Evolutionary conservation across 352 stramenopile species (phyloP), one percentile per base, ranked within the genome.

Genomic region (Phytophthora cajani): DNA sequence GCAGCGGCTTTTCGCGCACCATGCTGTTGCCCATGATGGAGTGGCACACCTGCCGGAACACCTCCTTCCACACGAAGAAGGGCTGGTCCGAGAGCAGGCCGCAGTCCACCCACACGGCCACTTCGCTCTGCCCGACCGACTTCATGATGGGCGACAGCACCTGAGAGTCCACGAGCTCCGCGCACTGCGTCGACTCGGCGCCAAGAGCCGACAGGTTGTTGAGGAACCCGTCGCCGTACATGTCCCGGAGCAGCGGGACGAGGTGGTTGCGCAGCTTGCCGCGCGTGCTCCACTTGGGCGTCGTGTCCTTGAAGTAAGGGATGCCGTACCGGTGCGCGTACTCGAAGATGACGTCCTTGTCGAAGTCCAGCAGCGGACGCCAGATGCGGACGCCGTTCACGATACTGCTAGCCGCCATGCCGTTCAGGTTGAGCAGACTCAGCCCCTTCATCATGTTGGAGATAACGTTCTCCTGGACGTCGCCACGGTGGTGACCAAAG

Each of bases 391-490:
- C 86, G 14, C 79, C 79, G 70, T 94, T 92, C 30, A 93, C 83
- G 56, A 91, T 62, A 49, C 85, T 91, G 10, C 77, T 82, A 14
- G 89, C 89, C 58, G 82, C 95, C 97, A 98, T 98, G 64, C 97
- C 97, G 58, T 96, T 98, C 36, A 99, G 78, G 49, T 98, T 92
- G 3, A 99, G 79, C 16, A 98, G 82, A 62, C 90, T 94, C 69
- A 89, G 82, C 2, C 96, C 96, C 62, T 98, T 98, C 84, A 99
- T 97, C 61, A 98, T 95, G 78, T 99, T 99, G 25, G 94, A 99
- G 53, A 99, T 93, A 17, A 99, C 94, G 78, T 99, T 99, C 80
- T 99, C 97, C 72, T 98, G 84, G n/a, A 99, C 90, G 75, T 99
- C 97, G 17, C 97, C 94, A 23, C 89, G 81, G 79, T 99, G 97